Evolutionary conservation across 495 filamentous ascomycete species (phyloP).

Genomic region (Podospora tetraspora): DNA sequence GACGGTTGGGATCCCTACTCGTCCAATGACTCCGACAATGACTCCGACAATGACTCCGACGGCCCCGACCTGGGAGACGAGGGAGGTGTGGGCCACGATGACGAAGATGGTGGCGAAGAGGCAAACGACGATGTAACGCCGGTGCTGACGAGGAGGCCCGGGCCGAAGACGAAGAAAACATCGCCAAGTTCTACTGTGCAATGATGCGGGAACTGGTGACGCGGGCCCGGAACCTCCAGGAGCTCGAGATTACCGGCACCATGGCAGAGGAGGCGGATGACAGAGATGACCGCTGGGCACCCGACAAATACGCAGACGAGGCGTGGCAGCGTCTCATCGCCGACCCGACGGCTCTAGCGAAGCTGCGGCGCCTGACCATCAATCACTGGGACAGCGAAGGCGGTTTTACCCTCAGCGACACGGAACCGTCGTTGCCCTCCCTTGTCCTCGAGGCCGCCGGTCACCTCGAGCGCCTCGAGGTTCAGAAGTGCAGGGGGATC

Average conservation of each 20-base stretch:
- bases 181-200: neutral
- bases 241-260: neutral
- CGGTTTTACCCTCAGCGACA: neutral
- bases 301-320: neutral
- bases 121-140: neutral
- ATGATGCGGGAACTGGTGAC: neutral
- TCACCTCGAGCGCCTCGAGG: neutral
- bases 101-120: neutral
- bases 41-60: neutral
- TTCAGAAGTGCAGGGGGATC: neutral
- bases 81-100: neutral
- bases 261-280: no score
- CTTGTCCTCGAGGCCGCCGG: neutral
- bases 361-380: neutral
- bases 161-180: neutral
- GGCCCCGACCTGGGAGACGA: no score
- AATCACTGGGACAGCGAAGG: neutral
- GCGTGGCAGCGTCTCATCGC: neutral
- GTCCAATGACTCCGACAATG: neutral
- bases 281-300: no score
- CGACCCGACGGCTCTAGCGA: neutral
- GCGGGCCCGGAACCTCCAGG: neutral
- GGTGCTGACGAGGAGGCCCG: neutral
- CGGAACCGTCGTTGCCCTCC: neutral
- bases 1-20: neutral